Evolutionary conservation across 2,329 filamentous ascomycete species (phyloP), one percentile per base, ranked within the genome.

Genomic region (Biscogniauxia sp.): DNA sequence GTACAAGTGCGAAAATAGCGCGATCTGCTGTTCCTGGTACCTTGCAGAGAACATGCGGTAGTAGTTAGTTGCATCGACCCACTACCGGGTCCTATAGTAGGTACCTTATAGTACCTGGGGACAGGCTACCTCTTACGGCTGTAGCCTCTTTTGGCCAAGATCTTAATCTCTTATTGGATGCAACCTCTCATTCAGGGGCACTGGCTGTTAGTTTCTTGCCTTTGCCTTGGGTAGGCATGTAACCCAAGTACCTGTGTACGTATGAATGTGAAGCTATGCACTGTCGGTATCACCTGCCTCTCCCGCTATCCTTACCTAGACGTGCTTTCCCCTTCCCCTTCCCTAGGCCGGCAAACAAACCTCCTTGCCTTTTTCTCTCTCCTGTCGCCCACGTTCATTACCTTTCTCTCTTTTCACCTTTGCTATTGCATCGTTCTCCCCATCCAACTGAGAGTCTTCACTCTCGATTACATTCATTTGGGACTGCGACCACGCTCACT

Each of bases 391-490:
- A 62, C 63, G 60, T 60, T 66, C 68, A 64, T 67, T 68, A 41
- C 32, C 9, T 28, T 54, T 53, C 58, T 60, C 60, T 57, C 55
- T 63, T 57, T 50, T 28, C 28, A 32, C 28, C 28, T 32, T 32
- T 7, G 49, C 61, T 69, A 67, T 71, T 67, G 68, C 67, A 71
- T 72, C 73, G 68, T 68, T 75, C 28, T 70, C 72, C 77, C 75
- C 72, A 75, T 77, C 79, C 80, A 83, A 84, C 80, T 78, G 81
- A 82, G 81, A 79, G 80, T 76, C 62, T 64, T 56, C 70, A 66
- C 80, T 83, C 81, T 84, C 82, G 79, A 79, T 70, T 78, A 85
- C 82, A 76, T 80, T 85, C 82, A 68, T 84, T 84, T 81, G 76
- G 76, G 73, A 74, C 64, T 58, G 61, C 67, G 60, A 60, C 62